Conservation (phyloP, 768 basidiomycete genomes). For the Obba rivulosa region DNA sequence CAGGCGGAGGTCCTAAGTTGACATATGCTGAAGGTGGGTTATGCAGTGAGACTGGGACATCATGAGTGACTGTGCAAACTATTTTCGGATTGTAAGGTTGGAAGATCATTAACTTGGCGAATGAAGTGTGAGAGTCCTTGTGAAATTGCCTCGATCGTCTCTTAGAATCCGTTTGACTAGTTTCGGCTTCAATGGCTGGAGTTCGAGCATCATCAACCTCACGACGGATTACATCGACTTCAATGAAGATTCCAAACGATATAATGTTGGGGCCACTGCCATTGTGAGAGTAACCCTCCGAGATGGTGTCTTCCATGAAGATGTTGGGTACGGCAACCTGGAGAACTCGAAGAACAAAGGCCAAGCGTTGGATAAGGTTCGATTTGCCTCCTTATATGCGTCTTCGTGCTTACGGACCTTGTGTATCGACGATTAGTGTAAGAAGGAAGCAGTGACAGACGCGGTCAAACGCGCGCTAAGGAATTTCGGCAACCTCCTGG, state of each 20-base stretch:
- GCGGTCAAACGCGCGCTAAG: constrained; percentile 86
- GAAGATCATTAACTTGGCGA: constrained; percentile 97
- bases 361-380: constrained; percentile 85
- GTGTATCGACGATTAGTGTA: constrained; percentile 54
- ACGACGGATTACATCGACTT: constrained; percentile 77
- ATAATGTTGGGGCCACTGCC: constrained; percentile 74
- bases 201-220: constrained; percentile 68
- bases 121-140: constrained; percentile 56
- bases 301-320: constrained; percentile 89
- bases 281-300: constrained; percentile 81
- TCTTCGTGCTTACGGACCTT: background rate
- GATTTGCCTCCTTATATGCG: constrained; percentile 15
- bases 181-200: constrained; percentile 98
- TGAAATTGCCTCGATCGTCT: too few relatives aligned
- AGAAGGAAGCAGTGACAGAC: constrained; percentile 98
- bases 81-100: constrained; percentile 41
- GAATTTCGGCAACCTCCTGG: constrained; percentile 91
- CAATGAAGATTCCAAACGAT: constrained; percentile 60
- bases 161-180: background rate
- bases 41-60: background rate
- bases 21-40: constrained; percentile 93
- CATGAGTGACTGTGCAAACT: background rate
- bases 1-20: constrained; percentile 79
- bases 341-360: constrained; percentile 87
- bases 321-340: constrained; percentile 83